phyloP scores from a whole-genome alignment of 257 asterid species.

The Plantago ovata region DNA sequence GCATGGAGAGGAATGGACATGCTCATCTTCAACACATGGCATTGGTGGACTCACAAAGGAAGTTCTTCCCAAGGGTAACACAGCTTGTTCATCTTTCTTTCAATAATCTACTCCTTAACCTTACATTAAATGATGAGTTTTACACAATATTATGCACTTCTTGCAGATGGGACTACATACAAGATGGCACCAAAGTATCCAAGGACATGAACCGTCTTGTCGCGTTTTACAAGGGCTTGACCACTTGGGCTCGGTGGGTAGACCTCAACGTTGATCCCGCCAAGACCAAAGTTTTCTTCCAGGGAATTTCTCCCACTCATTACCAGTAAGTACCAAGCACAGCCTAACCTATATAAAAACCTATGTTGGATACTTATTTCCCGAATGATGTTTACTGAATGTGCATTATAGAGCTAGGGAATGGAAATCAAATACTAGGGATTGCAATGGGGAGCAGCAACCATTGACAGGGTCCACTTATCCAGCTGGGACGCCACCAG shows the following conservation, averaged over 20 bases:
- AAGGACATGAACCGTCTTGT: constrained; percentile 33
- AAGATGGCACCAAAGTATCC: constrained; percentile 27
- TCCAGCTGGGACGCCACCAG: constrained; percentile 56
- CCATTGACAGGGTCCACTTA: constrained; percentile 55
- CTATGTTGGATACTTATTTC: neutral
- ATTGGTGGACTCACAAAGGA: constrained; percentile 93
- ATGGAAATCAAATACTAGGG: constrained; percentile 41
- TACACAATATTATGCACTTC: neutral
- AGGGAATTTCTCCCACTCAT: constrained; percentile 41
- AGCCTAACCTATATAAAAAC: neutral
- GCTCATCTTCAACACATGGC: constrained; percentile 74
- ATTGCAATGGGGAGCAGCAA: constrained; percentile 52
- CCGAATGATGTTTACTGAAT: neutral
- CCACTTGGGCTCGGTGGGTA: constrained; percentile 40
- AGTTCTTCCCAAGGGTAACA: constrained; percentile 42
- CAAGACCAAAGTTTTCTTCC: constrained; percentile 33
- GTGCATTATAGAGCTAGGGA: constrained; percentile 47
- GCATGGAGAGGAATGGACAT: constrained; percentile 82
- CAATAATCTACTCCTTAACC: neutral
- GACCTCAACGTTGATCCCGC: constrained; percentile 6
- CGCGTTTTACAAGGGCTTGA: constrained; percentile 37
- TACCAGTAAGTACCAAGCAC: constrained; percentile 25
- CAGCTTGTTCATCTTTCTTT: neutral
- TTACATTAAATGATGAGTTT: neutral
- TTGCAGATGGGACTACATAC: constrained; percentile 37